Evolutionary conservation across 176 grass and related monocot genomes (phyloP), one percentile per base, ranked within the genome.

Genomic region (Zizania latifolia): DNA sequence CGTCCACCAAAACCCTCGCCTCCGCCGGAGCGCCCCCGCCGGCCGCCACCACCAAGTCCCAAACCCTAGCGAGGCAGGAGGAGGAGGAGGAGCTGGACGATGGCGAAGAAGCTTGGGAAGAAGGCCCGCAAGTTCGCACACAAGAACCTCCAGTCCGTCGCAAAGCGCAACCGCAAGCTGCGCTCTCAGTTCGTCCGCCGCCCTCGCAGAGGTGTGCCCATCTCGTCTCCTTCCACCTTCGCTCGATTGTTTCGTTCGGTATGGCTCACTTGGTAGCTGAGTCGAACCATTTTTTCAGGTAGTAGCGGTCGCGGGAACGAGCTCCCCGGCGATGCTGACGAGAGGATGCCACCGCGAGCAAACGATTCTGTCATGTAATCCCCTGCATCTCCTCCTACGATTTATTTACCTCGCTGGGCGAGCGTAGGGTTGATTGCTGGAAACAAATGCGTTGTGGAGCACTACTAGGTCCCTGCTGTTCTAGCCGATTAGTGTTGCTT

Each of bases 91-190:
- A 45, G 61, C 17, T 17, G 43, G 31, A 62, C 50, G 21, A 97
- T 98, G 94, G 89, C 91, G 55, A 98, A 97, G 88, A 93, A 88
- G 64, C 81, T 98, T 21, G 94, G 94, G 39, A 98, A 92, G 91
- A 94, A 83, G 85, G 94, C 91, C 14, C 84, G 94, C 80, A 98
- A 94, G 80, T 98, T 98, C 84, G 94, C 94, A 35, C 81, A 61
- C 54, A 98, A 94, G 86, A 75, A 91, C 40, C 94, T 98, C 26
- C 94, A 92, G 83, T 78, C 78, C 39, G 78, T 86, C 34, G 70
- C 86, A 66, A 94, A 92, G 84, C 75, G 86, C 51, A 87, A 86
- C 83, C 94, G 91, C 62, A 91, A 89, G 78, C 86, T 92, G 68
- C 88, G 85, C 31, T 57, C 87, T 28, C 81, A 89, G 68, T 86